Base-by-base conservation (phyloP, 768 basidiomycete species). In the Tricholoma terreum region DNA sequence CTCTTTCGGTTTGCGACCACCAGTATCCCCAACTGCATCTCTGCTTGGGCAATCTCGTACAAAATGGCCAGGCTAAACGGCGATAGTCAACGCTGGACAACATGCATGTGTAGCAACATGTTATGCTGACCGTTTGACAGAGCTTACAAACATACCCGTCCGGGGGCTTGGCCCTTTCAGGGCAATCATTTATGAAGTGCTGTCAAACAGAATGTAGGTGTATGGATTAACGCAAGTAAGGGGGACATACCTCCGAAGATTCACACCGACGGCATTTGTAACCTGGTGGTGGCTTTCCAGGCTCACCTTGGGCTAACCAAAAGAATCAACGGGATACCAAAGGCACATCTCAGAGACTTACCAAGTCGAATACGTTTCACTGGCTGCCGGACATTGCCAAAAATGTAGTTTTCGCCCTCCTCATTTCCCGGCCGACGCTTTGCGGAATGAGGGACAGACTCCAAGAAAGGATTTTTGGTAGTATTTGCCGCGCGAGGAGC, bases 101-200 rank as follows among this genome's bases (percentile, higher is more conserved):
- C 12, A 51, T 21, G 19, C 9, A 59, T 45, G 6, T 22, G 14
- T 30, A 17, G n/a, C 19, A 49, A 31, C 24, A 7, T 27, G 27
- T 17, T 55, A 57, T 55, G 42, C 77, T 58, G 57, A 89, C 90
- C 40, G 78, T 82, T 61, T 84, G 82, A 65, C 94, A 98, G 22
- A 94, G 84, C 66, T 83, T 92, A 77, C 95, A 97, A 9, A 92
- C 70, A 65, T 98, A 98, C 24, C 85, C 83, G 64, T 93, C 91
- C 45, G 90, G 85, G 6, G 93, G 92, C 56, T 83, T 86, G 12
- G 76, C 77, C 59, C 88, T 78, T 55, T 90, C 84, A 3, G 91
- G 91, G 64, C 91, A 93, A 58, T 84, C 80, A 50, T 79, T 83
- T 61, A 90, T 86, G 58, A 85, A 86, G 70, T 94, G 90, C 90